phyloP scores from a whole-genome alignment of 129 eudicot species.

The Tanacetum coccineum region DNA sequence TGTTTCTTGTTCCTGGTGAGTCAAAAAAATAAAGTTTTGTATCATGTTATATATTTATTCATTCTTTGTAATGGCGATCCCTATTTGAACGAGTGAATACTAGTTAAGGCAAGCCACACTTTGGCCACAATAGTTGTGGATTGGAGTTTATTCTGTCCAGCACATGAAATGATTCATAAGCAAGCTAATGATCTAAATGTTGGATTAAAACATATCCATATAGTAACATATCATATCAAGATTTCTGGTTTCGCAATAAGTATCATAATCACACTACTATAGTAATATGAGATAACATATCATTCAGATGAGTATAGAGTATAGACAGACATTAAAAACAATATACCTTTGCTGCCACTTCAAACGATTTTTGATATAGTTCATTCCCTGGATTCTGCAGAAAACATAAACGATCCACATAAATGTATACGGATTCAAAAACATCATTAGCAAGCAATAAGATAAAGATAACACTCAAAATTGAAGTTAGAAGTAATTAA shows the following conservation, averaged over 20 bases:
- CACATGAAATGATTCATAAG: neutral
- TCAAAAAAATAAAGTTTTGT: too few species aligned
- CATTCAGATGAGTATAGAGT: neutral
- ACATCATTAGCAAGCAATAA: neutral
- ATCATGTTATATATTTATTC: too few species aligned
- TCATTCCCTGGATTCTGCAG: slow-evolving; percentile 74
- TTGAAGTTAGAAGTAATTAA: neutral
- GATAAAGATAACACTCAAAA: neutral
- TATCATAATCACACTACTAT: neutral
- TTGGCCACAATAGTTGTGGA: too few species aligned
- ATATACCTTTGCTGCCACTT: slow-evolving; percentile 70
- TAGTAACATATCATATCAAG: neutral
- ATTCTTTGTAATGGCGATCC: too few species aligned
- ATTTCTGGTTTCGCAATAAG: neutral
- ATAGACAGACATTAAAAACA: neutral
- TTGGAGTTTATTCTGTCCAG: too few species aligned
- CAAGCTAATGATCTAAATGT: neutral
- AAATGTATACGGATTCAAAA: neutral
- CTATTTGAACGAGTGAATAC: too few species aligned
- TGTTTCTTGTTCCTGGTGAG: too few species aligned
- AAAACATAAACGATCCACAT: neutral
- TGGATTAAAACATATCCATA: too few species aligned
- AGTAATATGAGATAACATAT: neutral
- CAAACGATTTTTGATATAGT: slow-evolving; percentile 68
- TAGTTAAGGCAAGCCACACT: too few species aligned